Base-by-base conservation (phyloP, 768 basidiomycete species). In the Clitopilus passeckerianus region DNA sequence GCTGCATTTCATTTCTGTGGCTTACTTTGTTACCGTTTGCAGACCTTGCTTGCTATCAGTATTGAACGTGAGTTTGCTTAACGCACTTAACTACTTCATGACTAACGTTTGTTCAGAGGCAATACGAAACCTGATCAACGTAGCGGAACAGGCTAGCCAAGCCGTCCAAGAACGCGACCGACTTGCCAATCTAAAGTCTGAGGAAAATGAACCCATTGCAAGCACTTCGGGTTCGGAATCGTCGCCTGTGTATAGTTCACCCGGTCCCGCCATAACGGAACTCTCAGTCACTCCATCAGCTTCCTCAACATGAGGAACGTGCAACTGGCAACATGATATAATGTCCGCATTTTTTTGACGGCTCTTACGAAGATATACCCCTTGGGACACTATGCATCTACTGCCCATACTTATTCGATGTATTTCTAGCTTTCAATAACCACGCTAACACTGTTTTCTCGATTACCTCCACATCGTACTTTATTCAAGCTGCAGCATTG, bases 1-100 rank as follows among this genome's bases (percentile, higher is more conserved):
- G 22, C 23, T 18, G 9, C 41, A 24, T 52, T 46, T 23, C 41
- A 34, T 33, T 14, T 54, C 9, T 24, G 50, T 46, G 43, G 43
- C 44, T 62, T 18, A 57, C 20, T 3, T 30, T 7, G 7, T 30
- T 30, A n/a, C 7, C 27, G 27, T 30, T 4, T 7, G 7, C 27
- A 75, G 70, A 72, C 70, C 0, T 60, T 75, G 44, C 71, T 75
- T 53, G 67, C 71, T 0, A 61, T 75, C 50, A 71, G 71, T 57
- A 71, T 75, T 33, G 66, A 65, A 52, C 63, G 66, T 66, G 53
- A 57, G 66, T 54, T 24, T 22, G 7, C 30, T 5, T 23, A 5
- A 55, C 14, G 6, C 5, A 37, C 53, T 18, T 18, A 9, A 6
- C 33, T 55, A 23, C n/a, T 55, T 55, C 54, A 9, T 16, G 14